Evolutionary conservation across 2,329 filamentous ascomycete genomes (phyloP).

Genomic region (Aquanectria penicillioides): DNA sequence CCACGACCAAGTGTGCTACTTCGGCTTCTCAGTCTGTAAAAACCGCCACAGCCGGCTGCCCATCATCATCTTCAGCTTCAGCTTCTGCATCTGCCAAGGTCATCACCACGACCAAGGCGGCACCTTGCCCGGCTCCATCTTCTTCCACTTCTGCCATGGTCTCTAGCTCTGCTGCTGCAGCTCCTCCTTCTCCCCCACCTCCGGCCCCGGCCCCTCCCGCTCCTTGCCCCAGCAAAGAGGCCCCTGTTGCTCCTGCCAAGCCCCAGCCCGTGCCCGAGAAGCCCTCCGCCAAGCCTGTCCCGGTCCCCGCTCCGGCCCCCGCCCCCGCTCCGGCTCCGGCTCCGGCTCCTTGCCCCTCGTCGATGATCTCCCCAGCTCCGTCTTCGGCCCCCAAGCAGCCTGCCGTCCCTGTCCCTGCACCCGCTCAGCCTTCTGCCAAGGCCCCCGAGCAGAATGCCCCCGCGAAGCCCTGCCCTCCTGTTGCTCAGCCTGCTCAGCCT

Average conservation of each 20-base stretch:
- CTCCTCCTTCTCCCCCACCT: constrained; percentile 3
- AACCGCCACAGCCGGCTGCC: too few species aligned
- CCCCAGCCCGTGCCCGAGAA: neutral
- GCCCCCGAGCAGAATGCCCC: constrained; percentile 3
- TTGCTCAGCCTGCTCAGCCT: constrained; percentile 17
- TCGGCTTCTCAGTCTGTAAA: neutral
- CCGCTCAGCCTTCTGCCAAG: neutral
- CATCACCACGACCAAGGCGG: too few species aligned
- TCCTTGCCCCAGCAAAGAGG: neutral
- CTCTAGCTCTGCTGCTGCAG: neutral
- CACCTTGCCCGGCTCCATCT: neutral
- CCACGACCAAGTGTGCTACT: constrained; percentile 1
- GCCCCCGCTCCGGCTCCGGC: constrained; percentile 19
- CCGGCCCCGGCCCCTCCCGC: neutral
- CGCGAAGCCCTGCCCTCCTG: constrained; percentile 13
- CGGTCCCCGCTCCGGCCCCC: too few species aligned
- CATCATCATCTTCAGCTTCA: neutral
- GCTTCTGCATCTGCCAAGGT: neutral
- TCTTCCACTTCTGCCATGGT: neutral
- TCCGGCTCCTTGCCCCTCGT: constrained; percentile 15
- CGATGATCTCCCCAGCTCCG: constrained; percentile 6
- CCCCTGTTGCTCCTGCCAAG: neutral
- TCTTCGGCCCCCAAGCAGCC: constrained; percentile 1
- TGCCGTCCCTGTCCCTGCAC: neutral
- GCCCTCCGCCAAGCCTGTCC: constrained; percentile 4